phyloP scores from a whole-genome alignment of 768 basidiomycete genomes.

The Naganishia randhawae region DNA sequence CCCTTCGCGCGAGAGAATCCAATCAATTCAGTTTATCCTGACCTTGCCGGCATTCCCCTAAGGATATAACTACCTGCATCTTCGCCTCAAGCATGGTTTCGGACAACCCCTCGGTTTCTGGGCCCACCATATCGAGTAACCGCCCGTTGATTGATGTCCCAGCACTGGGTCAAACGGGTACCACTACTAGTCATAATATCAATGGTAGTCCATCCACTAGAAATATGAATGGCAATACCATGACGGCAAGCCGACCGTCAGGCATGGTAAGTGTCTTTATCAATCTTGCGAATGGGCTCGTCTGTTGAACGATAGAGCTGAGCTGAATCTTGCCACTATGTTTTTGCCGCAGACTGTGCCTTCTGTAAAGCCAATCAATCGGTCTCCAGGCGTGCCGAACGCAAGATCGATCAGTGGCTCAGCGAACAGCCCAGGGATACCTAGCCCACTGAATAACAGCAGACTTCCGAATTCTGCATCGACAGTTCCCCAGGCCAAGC shows the following conservation, averaged over 20 bases:
- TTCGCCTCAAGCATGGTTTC: neutral
- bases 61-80: neutral
- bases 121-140: neutral
- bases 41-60: neutral
- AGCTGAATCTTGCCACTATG: no score
- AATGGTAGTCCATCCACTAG: conserved; percentile 1
- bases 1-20: neutral
- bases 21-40: neutral
- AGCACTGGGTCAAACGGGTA: neutral
- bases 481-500: neutral
- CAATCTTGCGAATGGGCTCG: neutral
- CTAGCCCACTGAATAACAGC: conserved; percentile 12
- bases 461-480: neutral
- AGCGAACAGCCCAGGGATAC: conserved; percentile 3
- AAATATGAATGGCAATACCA: conserved; percentile 16
- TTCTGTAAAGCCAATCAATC: conserved; percentile 1
- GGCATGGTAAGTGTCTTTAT: neutral
- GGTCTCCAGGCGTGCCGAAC: conserved; percentile 1
- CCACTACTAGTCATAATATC: neutral
- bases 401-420: neutral
- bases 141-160: neutral
- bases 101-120: neutral
- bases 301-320: neutral
- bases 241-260: neutral
- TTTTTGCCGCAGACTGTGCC: no score